phyloP scores from a whole-genome alignment of 768 basidiomycete genomes.

The Chalciporus sphaerocephalus region DNA sequence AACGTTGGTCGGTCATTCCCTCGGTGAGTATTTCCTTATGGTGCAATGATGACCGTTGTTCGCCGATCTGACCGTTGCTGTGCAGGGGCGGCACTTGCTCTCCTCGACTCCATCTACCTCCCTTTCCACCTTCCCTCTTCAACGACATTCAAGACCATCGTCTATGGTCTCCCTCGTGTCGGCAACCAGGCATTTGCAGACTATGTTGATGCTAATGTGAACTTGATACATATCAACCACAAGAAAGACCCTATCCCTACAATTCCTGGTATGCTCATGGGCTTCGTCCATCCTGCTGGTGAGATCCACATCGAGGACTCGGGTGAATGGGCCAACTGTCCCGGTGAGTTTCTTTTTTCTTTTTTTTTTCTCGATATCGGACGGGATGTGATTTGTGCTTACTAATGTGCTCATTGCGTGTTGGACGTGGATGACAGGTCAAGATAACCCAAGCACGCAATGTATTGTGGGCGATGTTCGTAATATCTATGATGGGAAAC shows the following conservation, averaged over 20 bases:
- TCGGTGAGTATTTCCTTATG: slow-evolving; percentile 22
- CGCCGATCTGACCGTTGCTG: not conserved
- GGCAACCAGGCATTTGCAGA: slow-evolving; percentile 61
- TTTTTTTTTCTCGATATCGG: no score
- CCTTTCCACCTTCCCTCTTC: slow-evolving; percentile 33
- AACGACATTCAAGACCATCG: slow-evolving; percentile 30
- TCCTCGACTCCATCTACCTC: slow-evolving; percentile 39
- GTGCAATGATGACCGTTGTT: not conserved
- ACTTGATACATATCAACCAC: slow-evolving; percentile 56
- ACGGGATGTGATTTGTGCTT: no score
- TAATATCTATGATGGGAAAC: no score
- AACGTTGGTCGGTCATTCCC: slow-evolving; percentile 44
- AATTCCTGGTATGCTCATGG: slow-evolving; percentile 32
- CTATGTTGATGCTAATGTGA: slow-evolving; percentile 44
- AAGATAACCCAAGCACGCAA: no score
- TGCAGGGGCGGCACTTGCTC: slow-evolving; percentile 34
- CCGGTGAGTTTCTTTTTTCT: slow-evolving; percentile 43
- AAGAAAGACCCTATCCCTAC: slow-evolving; percentile 38
- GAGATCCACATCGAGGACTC: slow-evolving; percentile 44
- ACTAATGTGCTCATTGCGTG: no score
- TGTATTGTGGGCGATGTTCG: no score
- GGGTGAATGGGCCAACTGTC: slow-evolving; percentile 50
- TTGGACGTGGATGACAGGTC: no score
- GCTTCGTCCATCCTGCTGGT: slow-evolving; percentile 37
- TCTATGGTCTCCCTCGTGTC: slow-evolving; percentile 38